phyloP scores from a whole-genome alignment of 305 asterid genomes.

The Fraxinus latifolia region DNA sequence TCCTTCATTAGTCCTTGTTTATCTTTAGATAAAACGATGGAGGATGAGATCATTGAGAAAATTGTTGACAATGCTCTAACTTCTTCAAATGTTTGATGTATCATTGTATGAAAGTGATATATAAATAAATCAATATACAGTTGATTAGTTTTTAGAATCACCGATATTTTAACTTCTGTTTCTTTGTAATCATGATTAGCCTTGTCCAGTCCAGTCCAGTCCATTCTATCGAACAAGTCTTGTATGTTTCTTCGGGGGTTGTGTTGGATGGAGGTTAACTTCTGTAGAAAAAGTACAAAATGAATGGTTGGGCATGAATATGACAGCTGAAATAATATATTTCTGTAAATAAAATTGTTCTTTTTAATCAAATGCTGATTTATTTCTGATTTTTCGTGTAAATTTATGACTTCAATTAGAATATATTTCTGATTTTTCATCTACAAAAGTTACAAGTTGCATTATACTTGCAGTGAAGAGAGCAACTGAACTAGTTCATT shows the following conservation, averaged over 20 bases:
- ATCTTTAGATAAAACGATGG: constrained; percentile 13
- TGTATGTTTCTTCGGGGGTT: background rate
- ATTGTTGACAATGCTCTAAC: constrained; percentile 18
- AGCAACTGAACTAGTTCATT: background rate
- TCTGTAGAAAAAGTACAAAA: background rate
- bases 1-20: constrained; percentile 48
- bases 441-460: background rate
- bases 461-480: background rate
- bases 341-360: background rate
- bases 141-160: background rate
- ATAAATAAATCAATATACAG: background rate
- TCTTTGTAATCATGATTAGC: too few species aligned
- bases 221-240: background rate
- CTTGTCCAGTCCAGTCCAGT: background rate
- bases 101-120: background rate
- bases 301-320: background rate
- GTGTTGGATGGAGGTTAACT: background rate
- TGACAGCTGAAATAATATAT: background rate
- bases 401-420: background rate
- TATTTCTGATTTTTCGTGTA: background rate
- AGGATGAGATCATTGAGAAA: constrained; percentile 36
- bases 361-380: background rate
- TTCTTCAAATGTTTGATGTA: constrained; percentile 27
- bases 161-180: background rate
- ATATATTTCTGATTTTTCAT: background rate